Conservation (phyloP, 495 filamentous ascomycete genomes). For the Xylaria bambusicola region DNA sequence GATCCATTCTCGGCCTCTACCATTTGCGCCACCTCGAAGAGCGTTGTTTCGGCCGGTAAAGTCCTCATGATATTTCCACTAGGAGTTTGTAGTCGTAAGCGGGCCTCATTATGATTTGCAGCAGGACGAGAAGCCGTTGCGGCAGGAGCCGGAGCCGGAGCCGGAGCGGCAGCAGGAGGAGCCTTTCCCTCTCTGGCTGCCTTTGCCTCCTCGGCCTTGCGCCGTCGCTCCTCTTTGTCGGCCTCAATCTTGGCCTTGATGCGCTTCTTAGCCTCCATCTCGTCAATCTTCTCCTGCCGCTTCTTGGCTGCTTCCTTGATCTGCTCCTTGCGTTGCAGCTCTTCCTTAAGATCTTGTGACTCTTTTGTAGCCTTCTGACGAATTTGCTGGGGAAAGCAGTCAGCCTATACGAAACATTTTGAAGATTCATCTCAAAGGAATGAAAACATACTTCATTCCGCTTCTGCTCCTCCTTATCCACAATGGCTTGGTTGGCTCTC, state of each 20-base stretch:
- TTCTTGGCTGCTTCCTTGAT: conserved; percentile 86
- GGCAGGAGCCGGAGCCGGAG: conserved; percentile 36
- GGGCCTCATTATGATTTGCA: conserved; percentile 69
- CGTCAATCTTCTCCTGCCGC: conserved; percentile 81
- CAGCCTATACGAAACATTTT: conserved; percentile 14
- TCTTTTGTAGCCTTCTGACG: conserved; percentile 80
- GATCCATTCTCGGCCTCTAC: conserved; percentile 61
- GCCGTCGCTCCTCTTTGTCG: conserved; percentile 80
- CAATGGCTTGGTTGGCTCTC: conserved; percentile 63
- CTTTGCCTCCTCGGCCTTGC: conserved; percentile 80
- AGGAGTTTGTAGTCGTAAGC: conserved; percentile 77
- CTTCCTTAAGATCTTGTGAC: conserved; percentile 76
- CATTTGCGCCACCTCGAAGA: conserved; percentile 87
- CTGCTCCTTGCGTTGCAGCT: conserved; percentile 81
- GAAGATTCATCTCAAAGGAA: too few relatives aligned
- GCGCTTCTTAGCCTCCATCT: conserved; percentile 81
- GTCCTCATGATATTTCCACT: conserved; percentile 78
- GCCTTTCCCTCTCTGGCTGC: conserved; percentile 76
- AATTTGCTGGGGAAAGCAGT: conserved; percentile 64
- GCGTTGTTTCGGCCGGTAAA: conserved; percentile 79
- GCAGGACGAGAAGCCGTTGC: conserved; percentile 37
- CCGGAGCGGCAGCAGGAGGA: conserved; percentile 43
- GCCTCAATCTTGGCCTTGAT: conserved; percentile 91
- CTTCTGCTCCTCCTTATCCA: conserved; percentile 83
- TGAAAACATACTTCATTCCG: conserved; percentile 81